Evolutionary conservation across 495 filamentous ascomycete genomes (phyloP), one percentile per base, ranked within the genome.

Genomic region (Aspergillus avenaceus): DNA sequence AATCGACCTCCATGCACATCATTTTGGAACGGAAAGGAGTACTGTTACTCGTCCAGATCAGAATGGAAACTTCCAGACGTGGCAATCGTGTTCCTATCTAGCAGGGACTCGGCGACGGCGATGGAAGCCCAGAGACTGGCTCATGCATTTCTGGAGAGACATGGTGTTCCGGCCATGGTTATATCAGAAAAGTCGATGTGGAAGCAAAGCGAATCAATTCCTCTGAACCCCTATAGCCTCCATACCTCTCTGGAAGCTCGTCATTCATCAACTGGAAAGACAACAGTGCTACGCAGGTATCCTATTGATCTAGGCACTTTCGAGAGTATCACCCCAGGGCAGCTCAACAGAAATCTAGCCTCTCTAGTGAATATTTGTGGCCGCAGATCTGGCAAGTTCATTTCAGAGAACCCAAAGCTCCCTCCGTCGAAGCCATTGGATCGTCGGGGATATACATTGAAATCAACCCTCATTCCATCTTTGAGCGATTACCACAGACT

Each of bases 261-360:
- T 53, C 67, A 81, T 56, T 53, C 72, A 8, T 66, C 72, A 23
- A 74, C 73, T 24, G 66, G 72, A 44, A 72, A 76, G 50, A 74
- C 70, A 3, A 65, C 73, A 24, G 66, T 84, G 44, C 63, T 84
- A 25, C 72, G 73, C 51, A 78, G 85, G 12, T 72, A 85, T 18
- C 87, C 87, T 12, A 83, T 90, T 55, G 87, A 91, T 55, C 58
- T 88, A n/a, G 69, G 75, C 42, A 87, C 84, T 0, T 90, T 91
- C 50, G 70, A 83, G 54, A 84, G 81, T 40, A 85, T 91, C 56
- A 82, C 87, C 49, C 78, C 84, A 19, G 67, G 80, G 24, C 87
- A 91, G 58, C 78, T 91, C 60, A 90, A 90, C 60, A 72, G 84
- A 47, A 88, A 89, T 56, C 62, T 91, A 41, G 84, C 85, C 44